Evolutionary conservation across 2,329 filamentous ascomycete species (phyloP).

Genomic region (Orbilia blumenaviensis): DNA sequence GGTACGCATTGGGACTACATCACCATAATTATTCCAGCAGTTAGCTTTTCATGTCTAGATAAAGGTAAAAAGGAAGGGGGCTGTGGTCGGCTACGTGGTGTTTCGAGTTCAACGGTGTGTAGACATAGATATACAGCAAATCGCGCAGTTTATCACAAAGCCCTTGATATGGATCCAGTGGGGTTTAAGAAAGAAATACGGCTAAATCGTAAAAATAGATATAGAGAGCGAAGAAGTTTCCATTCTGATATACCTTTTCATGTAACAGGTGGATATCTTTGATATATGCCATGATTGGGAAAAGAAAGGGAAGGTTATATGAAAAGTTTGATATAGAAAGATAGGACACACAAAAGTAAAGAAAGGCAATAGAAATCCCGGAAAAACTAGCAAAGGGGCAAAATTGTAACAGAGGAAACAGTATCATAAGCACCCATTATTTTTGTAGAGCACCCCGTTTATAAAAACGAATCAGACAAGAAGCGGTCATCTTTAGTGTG

Average conservation of each 20-base stretch:
- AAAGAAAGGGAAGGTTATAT: constrained; percentile 19
- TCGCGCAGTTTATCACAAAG: constrained; percentile 17
- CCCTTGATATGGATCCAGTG: constrained; percentile 31
- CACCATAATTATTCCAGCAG: background rate
- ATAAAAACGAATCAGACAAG: constrained; percentile 52
- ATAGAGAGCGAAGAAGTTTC: constrained; percentile 52
- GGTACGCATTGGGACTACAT: constrained; percentile 45
- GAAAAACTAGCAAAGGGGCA: constrained; percentile 50
- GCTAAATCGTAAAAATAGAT: constrained; percentile 30
- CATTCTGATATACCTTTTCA: constrained; percentile 54
- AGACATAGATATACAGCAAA: constrained; percentile 25
- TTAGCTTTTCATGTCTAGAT: constrained; percentile 16
- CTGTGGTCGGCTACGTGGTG: constrained; percentile 47
- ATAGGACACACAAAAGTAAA: constrained; percentile 5
- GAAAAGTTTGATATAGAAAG: constrained; percentile 8
- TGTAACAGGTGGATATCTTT: constrained; percentile 48
- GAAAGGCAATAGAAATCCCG: constrained; percentile 49
- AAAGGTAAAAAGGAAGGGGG: background rate
- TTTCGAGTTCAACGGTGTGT: constrained; percentile 14
- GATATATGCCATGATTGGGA: constrained; percentile 53
- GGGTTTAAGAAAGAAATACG: constrained; percentile 41
- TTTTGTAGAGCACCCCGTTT: constrained; percentile 50
- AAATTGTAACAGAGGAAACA: constrained; percentile 49
- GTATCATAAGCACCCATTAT: constrained; percentile 43
- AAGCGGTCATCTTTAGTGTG: constrained; percentile 41